These are phyloP conservation scores for Lasiosphaeria hispida DNA, from an alignment of 495 filamentous ascomycete species.

Conservation along the genomic window DNA sequence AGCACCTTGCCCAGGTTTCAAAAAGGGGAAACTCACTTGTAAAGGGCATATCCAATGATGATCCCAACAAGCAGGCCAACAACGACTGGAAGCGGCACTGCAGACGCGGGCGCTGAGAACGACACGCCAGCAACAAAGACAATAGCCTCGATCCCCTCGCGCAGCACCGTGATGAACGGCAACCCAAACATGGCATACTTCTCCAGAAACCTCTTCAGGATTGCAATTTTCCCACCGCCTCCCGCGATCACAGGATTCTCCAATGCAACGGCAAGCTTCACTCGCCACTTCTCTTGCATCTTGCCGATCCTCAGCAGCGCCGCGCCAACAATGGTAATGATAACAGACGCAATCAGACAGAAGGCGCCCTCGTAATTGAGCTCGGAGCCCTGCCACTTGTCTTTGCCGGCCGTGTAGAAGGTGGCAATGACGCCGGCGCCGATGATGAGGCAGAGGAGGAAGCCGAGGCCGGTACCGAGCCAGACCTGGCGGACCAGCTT, in stretches of 20 bases:
- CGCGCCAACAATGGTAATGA: slow-evolving; percentile 77
- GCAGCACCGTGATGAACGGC: slow-evolving; percentile 78
- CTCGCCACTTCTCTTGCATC: slow-evolving; percentile 80
- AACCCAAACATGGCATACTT: slow-evolving; percentile 81
- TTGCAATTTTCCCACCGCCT: slow-evolving; percentile 19
- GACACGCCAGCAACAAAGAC: slow-evolving; percentile 81
- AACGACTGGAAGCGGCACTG: slow-evolving; percentile 73
- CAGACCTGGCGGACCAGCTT: slow-evolving; percentile 73
- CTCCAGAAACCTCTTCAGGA: slow-evolving; percentile 63
- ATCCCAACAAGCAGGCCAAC: slow-evolving; percentile 62
- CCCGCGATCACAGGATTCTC: slow-evolving; percentile 49
- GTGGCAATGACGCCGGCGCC: slow-evolving; percentile 73
- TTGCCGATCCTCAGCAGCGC: slow-evolving; percentile 79
- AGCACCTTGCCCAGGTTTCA: neutral
- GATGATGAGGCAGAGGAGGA: slow-evolving; percentile 65
- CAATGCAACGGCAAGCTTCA: slow-evolving; percentile 68
- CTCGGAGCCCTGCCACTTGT: slow-evolving; percentile 65
- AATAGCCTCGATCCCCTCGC: slow-evolving; percentile 79
- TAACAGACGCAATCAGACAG: slow-evolving; percentile 64
- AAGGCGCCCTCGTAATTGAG: slow-evolving; percentile 79
- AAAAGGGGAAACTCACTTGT: slow-evolving; percentile 57
- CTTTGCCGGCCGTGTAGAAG: slow-evolving; percentile 69
- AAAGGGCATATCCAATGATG: slow-evolving; percentile 67
- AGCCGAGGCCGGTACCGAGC: slow-evolving; percentile 61
- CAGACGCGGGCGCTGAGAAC: slow-evolving; percentile 65